Evolutionary conservation across 768 basidiomycete species (phyloP), one percentile per base, ranked within the genome.

Genomic region (Lentinula aciculospora): DNA sequence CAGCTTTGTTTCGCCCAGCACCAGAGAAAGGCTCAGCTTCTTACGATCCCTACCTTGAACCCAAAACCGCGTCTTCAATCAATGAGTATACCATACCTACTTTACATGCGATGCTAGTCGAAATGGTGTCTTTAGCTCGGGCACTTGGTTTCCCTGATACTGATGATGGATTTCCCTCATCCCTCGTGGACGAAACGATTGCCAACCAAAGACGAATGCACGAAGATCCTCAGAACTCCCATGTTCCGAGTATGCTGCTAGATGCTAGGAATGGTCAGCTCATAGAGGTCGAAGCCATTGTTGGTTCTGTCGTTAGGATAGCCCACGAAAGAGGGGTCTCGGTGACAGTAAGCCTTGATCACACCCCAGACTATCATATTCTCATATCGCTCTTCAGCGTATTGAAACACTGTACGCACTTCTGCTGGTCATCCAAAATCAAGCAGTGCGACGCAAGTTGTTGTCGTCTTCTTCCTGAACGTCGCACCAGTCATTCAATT

Each of bases 221-320:
- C 25, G 34, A 34, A 17, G 37, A 34, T 21, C 53, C 53, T 25
- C 19, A 25, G 13, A 54, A 37, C 34, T 23, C 34, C 10, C 53
- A 54, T 54, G 37, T 34, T 10, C 53, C 53, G 19, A 54, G 53
- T 29, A 29, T 37, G 34, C 53, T 54, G 10, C 36, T 54, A 1
- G 53, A 54, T 42, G 50, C 36, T 37, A 37, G 37, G 19, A 54
- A 54, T 6, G 53, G 53, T 25, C 37, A 72, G 53, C 83, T 86
- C 36, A 78, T 86, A 59, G 86, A 88, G 69, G 80, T 88, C 0
- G 86, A 88, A 65, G 83, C 78, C 13, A 82, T 88, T 44, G 58
- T 86, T 4, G 86, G 87, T 0, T 79, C 84, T 58, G 76, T 85
- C 2, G 80, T 85, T 25, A 68, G 80, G 40, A 71, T 82, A 70